Conservation (phyloP, 2,329 filamentous ascomycete genomes). For the Fonsecaea nubica region DNA sequence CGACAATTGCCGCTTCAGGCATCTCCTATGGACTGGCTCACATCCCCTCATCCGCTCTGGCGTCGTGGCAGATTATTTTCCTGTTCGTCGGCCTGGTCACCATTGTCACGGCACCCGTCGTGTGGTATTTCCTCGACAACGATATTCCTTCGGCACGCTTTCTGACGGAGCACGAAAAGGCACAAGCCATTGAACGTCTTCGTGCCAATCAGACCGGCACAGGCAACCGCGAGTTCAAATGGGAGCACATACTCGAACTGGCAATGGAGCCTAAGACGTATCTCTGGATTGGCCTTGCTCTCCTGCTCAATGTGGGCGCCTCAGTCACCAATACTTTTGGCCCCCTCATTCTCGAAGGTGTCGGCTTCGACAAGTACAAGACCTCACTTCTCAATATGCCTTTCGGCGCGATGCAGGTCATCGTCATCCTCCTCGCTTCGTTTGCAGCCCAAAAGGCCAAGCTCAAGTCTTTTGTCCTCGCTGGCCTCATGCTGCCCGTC, state of each 20-base stretch:
- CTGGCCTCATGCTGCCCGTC: constrained; percentile 63
- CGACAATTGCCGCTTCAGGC: constrained; percentile 63
- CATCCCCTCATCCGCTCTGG: constrained; percentile 53
- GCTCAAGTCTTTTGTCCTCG: constrained; percentile 64
- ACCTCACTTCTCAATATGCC: constrained; percentile 71
- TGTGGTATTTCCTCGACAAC: constrained; percentile 67
- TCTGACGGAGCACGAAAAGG: constrained; percentile 54
- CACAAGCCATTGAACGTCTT: constrained; percentile 57
- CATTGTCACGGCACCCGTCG: constrained; percentile 62
- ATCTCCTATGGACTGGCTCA: constrained; percentile 65
- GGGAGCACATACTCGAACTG: constrained; percentile 52
- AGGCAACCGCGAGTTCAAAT: constrained; percentile 55
- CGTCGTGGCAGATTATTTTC: constrained; percentile 65
- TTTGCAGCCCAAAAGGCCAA: constrained; percentile 64
- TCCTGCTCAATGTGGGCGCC: constrained; percentile 70
- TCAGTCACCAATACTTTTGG: constrained; percentile 70
- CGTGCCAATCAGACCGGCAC: constrained; percentile 59
- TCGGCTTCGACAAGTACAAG: constrained; percentile 65
- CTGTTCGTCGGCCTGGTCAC: constrained; percentile 68
- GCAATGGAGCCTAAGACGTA: constrained; percentile 57
- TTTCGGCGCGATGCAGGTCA: constrained; percentile 67
- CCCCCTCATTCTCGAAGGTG: constrained; percentile 65
- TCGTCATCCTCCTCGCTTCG: constrained; percentile 65
- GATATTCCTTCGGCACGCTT: constrained; percentile 62
- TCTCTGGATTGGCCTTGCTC: constrained; percentile 66